Conservation (phyloP, 2,329 filamentous ascomycete species). For the Colletotrichum acutatum region DNA sequence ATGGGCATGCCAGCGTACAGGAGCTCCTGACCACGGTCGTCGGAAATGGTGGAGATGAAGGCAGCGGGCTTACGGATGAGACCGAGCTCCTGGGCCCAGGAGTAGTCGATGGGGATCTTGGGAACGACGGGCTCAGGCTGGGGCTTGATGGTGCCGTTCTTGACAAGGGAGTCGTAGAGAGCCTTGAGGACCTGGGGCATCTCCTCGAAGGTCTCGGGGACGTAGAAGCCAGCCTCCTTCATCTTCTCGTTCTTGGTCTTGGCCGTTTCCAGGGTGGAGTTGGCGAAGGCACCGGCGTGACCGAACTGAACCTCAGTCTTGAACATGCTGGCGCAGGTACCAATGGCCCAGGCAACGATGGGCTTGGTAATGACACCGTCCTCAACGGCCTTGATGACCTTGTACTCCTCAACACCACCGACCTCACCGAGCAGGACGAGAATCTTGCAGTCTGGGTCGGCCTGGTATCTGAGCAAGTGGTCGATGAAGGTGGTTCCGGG, state of each 20-base stretch:
- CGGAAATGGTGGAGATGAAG: conserved; percentile 99
- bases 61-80: conserved; percentile 99
- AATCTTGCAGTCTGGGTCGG: conserved; percentile 98
- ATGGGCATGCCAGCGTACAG: conserved; percentile 99
- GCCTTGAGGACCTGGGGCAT: conserved; percentile 80
- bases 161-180: conserved; percentile 91
- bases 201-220: conserved; percentile 97
- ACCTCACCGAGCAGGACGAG: conserved; percentile 96
- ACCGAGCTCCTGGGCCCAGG: conserved; percentile 98
- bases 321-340: conserved; percentile 99
- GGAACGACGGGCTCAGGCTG: conserved; percentile 90
- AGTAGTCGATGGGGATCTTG: conserved; percentile 99
- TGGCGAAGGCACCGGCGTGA: conserved; percentile 98
- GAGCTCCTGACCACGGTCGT: conserved; percentile 99
- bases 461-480: conserved; percentile 95
- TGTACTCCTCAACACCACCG: conserved; percentile 99
- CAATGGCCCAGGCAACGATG: conserved; percentile 98
- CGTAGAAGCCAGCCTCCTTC: conserved; percentile 92
- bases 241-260: conserved; percentile 97
- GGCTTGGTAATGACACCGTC: conserved; percentile 95
- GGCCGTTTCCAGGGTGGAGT: conserved; percentile 98
- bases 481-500: conserved; percentile 99
- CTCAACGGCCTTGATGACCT: conserved; percentile 98
- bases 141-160: conserved; percentile 85
- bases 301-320: conserved; percentile 99